Evolutionary conservation across 2,329 filamentous ascomycete genomes (phyloP).

Genomic region (Leptosphaerulina australis): DNA sequence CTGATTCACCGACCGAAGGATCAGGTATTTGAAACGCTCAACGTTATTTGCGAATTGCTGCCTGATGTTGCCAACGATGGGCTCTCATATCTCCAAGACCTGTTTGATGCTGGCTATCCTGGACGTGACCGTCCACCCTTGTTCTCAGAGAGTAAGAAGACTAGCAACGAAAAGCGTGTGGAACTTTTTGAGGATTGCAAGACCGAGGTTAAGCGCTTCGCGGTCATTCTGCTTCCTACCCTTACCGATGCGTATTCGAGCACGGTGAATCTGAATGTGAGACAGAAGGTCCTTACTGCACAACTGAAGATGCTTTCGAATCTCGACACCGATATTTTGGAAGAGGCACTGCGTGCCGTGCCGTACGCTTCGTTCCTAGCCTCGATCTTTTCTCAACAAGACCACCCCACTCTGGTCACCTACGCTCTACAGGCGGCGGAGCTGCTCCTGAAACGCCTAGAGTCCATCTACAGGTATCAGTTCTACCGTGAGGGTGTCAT

Average conservation of each 20-base stretch:
- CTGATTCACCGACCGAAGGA: constrained; percentile 94
- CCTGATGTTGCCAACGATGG: constrained; percentile 71
- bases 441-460: constrained; percentile 80
- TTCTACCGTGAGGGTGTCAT: constrained; percentile 98
- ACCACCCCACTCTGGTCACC: constrained; percentile 85
- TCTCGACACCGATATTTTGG: constrained; percentile 80
- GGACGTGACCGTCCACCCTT: constrained; percentile 54
- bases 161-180: constrained; percentile 79
- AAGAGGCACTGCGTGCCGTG: constrained; percentile 83
- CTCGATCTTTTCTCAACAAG: constrained; percentile 92
- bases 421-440: constrained; percentile 89
- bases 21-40: constrained; percentile 95
- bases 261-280: constrained; percentile 91
- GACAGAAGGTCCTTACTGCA: constrained; percentile 93
- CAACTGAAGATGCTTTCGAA: constrained; percentile 98
- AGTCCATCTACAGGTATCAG: constrained; percentile 90
- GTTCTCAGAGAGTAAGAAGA: constrained; percentile 57
- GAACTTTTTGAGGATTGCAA: constrained; percentile 83
- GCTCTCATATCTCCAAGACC: constrained; percentile 58
- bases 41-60: constrained; percentile 94
- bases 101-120: constrained; percentile 57
- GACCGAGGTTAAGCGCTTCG: constrained; percentile 85
- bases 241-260: constrained; percentile 96
- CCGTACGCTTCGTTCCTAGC: constrained; percentile 96
- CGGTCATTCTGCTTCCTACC: constrained; percentile 90